Evolutionary conservation across 2,329 filamentous ascomycete species (phyloP).

Genomic region (Cladobotryum mycophilum): DNA sequence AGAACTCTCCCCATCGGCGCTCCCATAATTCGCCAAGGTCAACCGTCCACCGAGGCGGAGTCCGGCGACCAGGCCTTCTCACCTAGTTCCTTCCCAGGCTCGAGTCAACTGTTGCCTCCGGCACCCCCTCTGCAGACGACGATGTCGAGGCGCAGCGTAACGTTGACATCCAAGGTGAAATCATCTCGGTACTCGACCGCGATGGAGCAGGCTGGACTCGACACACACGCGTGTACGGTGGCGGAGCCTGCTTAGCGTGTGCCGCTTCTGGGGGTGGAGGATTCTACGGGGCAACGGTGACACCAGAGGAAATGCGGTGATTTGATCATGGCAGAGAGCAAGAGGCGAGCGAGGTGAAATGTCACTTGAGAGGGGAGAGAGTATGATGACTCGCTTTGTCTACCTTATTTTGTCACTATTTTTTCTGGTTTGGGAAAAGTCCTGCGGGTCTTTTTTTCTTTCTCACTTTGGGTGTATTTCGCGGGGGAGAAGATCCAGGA

Average conservation of each 20-base stretch:
- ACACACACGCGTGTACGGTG: constrained; percentile 54
- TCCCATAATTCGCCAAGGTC: constrained; percentile 20
- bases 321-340: background rate
- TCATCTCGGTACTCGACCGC: constrained; percentile 42
- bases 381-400: too few species aligned
- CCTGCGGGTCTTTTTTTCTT: background rate
- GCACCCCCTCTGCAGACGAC: constrained; percentile 31
- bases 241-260: constrained; percentile 52
- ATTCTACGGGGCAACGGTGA: constrained; percentile 50
- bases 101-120: constrained; percentile 41
- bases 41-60: constrained; percentile 15
- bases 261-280: constrained; percentile 41
- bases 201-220: constrained; percentile 48
- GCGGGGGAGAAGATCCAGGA: too few species aligned
- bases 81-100: constrained; percentile 45
- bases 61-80: constrained; percentile 30
- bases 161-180: constrained; percentile 43
- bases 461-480: too few species aligned
- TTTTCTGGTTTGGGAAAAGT: too few species aligned
- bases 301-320: constrained; percentile 45
- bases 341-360: background rate
- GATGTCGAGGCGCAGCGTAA: constrained; percentile 23
- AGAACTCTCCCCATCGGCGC: constrained; percentile 32
- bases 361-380: background rate
- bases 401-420: too few species aligned